These are phyloP conservation scores for Elsinoe fawcettii DNA, from an alignment of 2,329 filamentous ascomycete genomes.

Conservation along the genomic window DNA sequence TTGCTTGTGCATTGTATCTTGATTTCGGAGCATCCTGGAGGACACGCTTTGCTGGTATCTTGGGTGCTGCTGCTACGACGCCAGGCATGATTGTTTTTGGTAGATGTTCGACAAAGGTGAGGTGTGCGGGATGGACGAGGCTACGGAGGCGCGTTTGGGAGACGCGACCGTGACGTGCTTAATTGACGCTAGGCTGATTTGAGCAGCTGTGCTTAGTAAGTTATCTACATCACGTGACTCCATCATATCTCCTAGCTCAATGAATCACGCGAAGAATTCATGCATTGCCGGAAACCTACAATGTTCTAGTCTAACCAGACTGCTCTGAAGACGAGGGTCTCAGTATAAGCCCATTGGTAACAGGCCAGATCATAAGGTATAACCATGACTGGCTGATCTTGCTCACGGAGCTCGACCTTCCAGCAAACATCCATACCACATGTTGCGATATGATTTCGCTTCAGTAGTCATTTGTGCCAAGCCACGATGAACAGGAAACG, in stretches of 20 bases:
- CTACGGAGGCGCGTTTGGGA: slow-evolving; percentile 3
- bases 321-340: no score
- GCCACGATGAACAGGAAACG: not conserved
- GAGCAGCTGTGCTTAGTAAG: not conserved
- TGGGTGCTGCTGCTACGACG: slow-evolving; percentile 25
- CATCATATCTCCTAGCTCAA: not conserved
- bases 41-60: slow-evolving; percentile 38
- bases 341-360: no score
- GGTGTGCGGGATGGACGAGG: slow-evolving; percentile 10
- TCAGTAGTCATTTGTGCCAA: not conserved
- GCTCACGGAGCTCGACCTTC: no score
- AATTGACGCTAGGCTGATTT: slow-evolving; percentile 2
- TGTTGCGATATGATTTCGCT: no score
- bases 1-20: slow-evolving; percentile 39
- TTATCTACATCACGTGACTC: not conserved
- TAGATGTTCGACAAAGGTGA: not conserved
- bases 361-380: no score
- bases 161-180: slow-evolving; percentile 10
- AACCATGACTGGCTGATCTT: no score
- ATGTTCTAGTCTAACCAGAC: no score
- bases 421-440: no score
- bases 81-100: slow-evolving; percentile 25
- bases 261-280: no score
- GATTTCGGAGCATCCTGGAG: slow-evolving; percentile 40
- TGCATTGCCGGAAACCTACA: no score